Base-by-base conservation (phyloP, 768 basidiomycete species). In the Phylloporus rhodoxanthus region DNA sequence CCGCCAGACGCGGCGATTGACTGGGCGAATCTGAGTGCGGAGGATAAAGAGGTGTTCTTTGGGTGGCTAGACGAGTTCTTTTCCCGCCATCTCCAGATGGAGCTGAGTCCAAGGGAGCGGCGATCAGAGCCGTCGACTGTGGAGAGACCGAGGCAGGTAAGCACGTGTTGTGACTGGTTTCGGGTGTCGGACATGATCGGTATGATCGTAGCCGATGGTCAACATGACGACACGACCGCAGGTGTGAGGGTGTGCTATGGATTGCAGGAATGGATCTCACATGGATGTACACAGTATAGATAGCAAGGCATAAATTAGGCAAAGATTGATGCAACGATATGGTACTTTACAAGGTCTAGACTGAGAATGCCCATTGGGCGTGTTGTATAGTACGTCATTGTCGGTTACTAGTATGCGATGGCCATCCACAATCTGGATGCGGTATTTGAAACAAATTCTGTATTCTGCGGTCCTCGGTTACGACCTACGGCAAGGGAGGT, bases 61-160 rank as follows among this genome's bases (percentile, higher is more conserved):
- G 67, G 68, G 51, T 90, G 87, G 87, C 71, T 91, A 19, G 87
- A 91, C 61, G 87, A 89, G 58, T 90, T 83, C 68, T 91, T 91
- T 58, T 74, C 78, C 14, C 72, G 74, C 29, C 70, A 69, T 43
- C 63, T 73, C 19, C 57, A 64, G 20, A 62, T 66, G 21, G 53
- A 55, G 43, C 19, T 68, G 32, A 33, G 57, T 44, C 53, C 61
- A 2, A 48, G 52, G 15, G 29, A 30, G 32, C 40, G 29, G 32
- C 14, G 23, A 43, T 1, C 37, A 4, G 43, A 8, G 10, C n/a
- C 33, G 8, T 13, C 28, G 14, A 14, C 28, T 9, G 30, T 36
- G 37, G 36, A 29, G 15, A 37, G 33, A 15, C 9, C 43, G n/a
- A 46, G 52, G 25, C 34, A 60, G 49, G 65, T 67, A 34, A 57